Evolutionary conservation across 768 basidiomycete genomes (phyloP), one percentile per base, ranked within the genome.

Genomic region (Lyophyllum atratum): DNA sequence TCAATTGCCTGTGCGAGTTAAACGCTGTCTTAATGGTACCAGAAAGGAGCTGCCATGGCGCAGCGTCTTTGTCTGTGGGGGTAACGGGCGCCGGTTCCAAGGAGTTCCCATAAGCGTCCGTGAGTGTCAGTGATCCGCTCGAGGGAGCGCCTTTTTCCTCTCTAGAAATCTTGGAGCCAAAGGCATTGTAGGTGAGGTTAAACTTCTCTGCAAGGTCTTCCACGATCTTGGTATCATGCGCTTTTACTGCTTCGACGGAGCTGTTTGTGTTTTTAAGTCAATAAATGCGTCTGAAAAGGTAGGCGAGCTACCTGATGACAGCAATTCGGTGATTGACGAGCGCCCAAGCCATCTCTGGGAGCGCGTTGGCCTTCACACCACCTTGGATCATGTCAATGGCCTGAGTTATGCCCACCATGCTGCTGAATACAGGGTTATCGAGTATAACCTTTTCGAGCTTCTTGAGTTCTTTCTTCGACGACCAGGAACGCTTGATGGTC

Each of bases 321-420:
- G 85, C 78, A 50, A 92, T 83, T 5, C 90, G 85, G 64, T 89
- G 88, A 65, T 92, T 90, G 26, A 92, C 79, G 22, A 91, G 69
- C 0, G 85, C 88, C 68, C 75, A 85, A 1, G 83, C 87, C 54
- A 74, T 77, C 70, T 93, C 92, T 0, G 92, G 92, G 22, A 95
- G 80, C 25, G 91, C 90, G 64, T 93, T 93, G 25, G 79, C 77
- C 70, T 92, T 92, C 26, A 86, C 82, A 11, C 85, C 87, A 21
- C 85, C 85, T n/a, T 76, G 72, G 33, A 85, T 79, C 12, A 94
- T 66, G 64, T 92, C 90, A 43, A 88, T 80, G 1, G 92, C 92
- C 69, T 92, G 89, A 1, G 92, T 92, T 4, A 89, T 92, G 31
- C 84, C 78, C 4, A 85, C 74, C 9, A 85, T 66, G 59, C 76